Percentiles rank a stretch among this genome's conserved stretches.
Evolutionary conservation across 179 eudicot genomes (phyloP).

Genomic region (Vitellaria paradoxa): DNA sequence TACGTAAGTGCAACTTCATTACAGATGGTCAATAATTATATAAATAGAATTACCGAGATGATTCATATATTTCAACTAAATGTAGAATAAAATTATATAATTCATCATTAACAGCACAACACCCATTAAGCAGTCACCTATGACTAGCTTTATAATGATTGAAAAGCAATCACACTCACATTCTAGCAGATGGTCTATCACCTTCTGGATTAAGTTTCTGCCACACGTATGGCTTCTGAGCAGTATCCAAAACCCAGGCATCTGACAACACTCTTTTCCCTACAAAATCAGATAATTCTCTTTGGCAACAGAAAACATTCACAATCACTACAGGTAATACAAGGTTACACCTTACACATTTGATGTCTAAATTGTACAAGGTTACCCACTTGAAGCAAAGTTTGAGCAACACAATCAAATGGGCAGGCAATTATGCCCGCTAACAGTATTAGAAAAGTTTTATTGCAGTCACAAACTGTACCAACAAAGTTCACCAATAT

Average conservation of each 20-base stretch:
- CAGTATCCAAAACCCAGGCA: slow-evolving; percentile 97
- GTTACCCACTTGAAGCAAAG: neutral
- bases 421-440: neutral
- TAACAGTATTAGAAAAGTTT: no score
- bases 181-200: slow-evolving; percentile 97
- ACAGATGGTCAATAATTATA: neutral
- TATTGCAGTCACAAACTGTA: no score
- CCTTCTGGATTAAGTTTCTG: slow-evolving; percentile 88
- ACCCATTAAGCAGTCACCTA: slow-evolving; percentile 11
- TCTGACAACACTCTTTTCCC: slow-evolving; percentile 93
- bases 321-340: neutral
- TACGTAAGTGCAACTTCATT: neutral
- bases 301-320: slow-evolving; percentile 1
- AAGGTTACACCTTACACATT: no score
- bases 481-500: no score
- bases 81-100: neutral
- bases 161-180: slow-evolving; percentile 59
- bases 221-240: slow-evolving; percentile 96
- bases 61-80: neutral
- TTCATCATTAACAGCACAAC: neutral
- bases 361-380: no score
- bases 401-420: neutral
- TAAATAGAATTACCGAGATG: neutral
- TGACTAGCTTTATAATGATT: neutral
- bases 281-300: slow-evolving; percentile 24